Evolutionary conservation across 108 stramenopile genomes (phyloP).

Genomic region (Chaetoceros muelleri): DNA sequence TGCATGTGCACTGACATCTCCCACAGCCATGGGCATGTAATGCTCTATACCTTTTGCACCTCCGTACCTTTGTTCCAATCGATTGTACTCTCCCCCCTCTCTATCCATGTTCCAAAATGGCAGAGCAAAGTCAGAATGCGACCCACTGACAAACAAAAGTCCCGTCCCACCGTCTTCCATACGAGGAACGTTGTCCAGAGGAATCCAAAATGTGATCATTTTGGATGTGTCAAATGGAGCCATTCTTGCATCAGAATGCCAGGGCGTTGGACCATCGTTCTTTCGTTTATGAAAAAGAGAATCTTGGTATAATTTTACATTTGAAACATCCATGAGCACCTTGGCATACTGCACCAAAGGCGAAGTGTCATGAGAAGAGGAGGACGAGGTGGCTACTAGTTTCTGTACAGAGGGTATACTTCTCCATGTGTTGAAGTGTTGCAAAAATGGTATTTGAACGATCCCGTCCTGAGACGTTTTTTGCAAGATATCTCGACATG

Average conservation of each 20-base stretch:
- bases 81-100: conserved; percentile 28
- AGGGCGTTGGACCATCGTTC: conserved; percentile 73
- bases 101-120: conserved; percentile 70
- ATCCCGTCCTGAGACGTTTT: too few relatives aligned
- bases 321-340: conserved; percentile 43
- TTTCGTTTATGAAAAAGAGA: conserved; percentile 70
- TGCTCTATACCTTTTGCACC: conserved; percentile 18
- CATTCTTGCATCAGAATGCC: conserved; percentile 83
- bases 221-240: conserved; percentile 77
- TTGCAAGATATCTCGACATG: conserved; percentile 23
- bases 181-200: conserved; percentile 51
- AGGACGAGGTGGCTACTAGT: conserved; percentile 31
- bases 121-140: conserved; percentile 70
- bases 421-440: conserved; percentile 78
- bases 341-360: conserved; percentile 39
- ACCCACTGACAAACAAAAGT: conserved; percentile 55
- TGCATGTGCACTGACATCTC: conserved; percentile 69
- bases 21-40: conserved; percentile 67
- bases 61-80: conserved; percentile 45
- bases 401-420: conserved; percentile 26
- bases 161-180: conserved; percentile 43
- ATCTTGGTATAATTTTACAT: conserved; percentile 76
- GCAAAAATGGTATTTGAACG: conserved; percentile 83
- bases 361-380: conserved; percentile 28
- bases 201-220: conserved; percentile 85